phyloP scores from a whole-genome alignment of 345 rosid species.

The Alliaria petiolata region DNA sequence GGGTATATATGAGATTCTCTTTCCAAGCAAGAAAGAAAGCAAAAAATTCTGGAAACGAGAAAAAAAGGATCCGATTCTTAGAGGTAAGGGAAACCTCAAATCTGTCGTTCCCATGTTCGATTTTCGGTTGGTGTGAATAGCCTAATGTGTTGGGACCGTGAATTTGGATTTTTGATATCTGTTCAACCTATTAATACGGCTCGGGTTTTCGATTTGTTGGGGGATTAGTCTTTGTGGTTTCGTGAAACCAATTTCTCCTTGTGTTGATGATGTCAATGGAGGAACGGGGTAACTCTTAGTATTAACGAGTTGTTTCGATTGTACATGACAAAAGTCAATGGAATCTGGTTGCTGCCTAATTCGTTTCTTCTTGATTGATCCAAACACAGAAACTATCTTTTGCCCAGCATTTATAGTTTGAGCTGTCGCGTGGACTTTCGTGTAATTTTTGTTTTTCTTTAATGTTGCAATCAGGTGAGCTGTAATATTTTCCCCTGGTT shows the following conservation, averaged over 20 bases:
- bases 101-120: neutral
- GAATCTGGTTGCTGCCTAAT: neutral
- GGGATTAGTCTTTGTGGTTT: neutral
- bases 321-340: neutral
- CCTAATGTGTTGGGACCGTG: neutral
- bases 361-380: neutral
- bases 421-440: neutral
- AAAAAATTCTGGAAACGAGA: neutral
- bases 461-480: conserved; percentile 13
- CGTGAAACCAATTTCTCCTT: too few species aligned
- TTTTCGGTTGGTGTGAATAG: neutral
- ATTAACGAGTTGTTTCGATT: neutral
- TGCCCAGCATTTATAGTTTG: neutral
- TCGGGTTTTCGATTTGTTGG: neutral
- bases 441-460: neutral
- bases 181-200: too few species aligned
- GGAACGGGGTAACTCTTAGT: neutral
- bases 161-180: neutral
- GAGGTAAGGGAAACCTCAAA: neutral
- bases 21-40: neutral
- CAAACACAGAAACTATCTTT: neutral
- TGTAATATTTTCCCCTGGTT: neutral
- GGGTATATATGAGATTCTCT: conserved; percentile 2
- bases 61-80: neutral
- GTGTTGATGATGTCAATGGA: neutral